Evolutionary conservation across 257 asterid species (phyloP), one percentile per base, ranked within the genome.

Genomic region (Lycium barbarum): DNA sequence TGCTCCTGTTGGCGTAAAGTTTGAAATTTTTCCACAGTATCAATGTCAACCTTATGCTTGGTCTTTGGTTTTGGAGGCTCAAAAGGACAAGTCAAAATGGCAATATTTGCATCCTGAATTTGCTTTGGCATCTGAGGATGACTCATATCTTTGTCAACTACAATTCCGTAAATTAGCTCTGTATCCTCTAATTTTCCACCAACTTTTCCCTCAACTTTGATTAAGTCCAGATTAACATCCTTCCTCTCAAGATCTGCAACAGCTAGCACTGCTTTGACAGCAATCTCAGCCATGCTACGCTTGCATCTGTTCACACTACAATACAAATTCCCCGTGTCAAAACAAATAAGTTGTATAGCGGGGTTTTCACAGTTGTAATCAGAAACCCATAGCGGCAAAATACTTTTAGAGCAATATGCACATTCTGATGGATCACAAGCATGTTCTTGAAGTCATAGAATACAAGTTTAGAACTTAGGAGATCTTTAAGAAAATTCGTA

Each of bases 51-150:
- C 96, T 96, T 96, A 94, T 96, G 98, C 86, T 94, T 96, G 84
- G 98, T 96, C 91, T 96, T 96, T 61, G 99, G 99, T 89, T 96
- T 96, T 35, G 99, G 98, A 38, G 97, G 98, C 92, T 94, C 99
- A 91, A 93, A 96, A 45, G 99, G 99, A 87, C 98, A 96, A 20
- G 99, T 94, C 84, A 96, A 85, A 68, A 95, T 95, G 85, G 99
- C 99, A 86, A 95, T 94, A 33, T 92, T 91, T 9, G 96, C 98
- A 89, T 96, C 96, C 89, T 91, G 88, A 38, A 96, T 96, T 83
- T 92, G 93, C 87, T 96, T 96, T 13, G 98, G 97, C 99, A 96
- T 94, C 90, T 96, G 98, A 10, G 98, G 96, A 83, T 96, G 99
- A 87, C 98, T 94, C 99, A 94, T 94, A 83, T 96, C 99, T 87